phyloP scores from a whole-genome alignment of 1,139 yeast species.

The Suhomyces wounanorum region DNA sequence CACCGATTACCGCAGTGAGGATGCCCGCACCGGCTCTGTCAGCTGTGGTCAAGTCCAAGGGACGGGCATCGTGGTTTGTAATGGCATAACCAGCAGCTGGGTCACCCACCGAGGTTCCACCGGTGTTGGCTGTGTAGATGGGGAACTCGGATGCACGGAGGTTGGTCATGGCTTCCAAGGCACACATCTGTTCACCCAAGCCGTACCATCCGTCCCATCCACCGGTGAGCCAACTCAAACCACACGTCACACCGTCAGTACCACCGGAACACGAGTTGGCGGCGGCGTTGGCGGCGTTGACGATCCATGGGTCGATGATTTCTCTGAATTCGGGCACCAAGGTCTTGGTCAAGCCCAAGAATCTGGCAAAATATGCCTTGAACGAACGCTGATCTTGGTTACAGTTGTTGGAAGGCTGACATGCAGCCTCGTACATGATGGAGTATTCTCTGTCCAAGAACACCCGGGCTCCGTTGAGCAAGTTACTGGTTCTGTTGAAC shows the following conservation, averaged over 20 bases:
- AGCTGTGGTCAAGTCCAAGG: constrained; percentile 56
- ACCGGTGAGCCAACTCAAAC: constrained; percentile 58
- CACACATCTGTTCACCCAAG: constrained; percentile 77
- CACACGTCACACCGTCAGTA: constrained; percentile 75
- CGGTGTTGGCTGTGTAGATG: constrained; percentile 43
- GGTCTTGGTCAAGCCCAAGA: constrained; percentile 59
- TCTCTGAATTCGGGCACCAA: constrained; percentile 55
- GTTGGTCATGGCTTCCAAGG: constrained; percentile 63
- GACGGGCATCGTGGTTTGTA: constrained; percentile 36
- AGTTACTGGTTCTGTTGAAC: constrained; percentile 51
- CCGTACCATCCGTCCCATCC: constrained; percentile 69
- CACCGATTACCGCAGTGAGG: constrained; percentile 73
- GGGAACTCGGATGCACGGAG: constrained; percentile 31
- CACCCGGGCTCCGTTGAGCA: constrained; percentile 53
- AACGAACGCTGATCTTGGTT: constrained; percentile 77
- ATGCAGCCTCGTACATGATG: constrained; percentile 68
- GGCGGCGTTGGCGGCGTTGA: constrained; percentile 50
- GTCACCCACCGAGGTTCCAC: constrained; percentile 49
- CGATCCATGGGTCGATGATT: constrained; percentile 46
- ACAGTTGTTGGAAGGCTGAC: constrained; percentile 54
- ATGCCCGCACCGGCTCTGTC: constrained; percentile 91
- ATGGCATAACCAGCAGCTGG: constrained; percentile 52
- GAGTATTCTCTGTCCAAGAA: constrained; percentile 37
- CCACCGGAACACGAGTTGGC: constrained; percentile 77
- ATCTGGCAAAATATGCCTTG: constrained; percentile 70